These are phyloP conservation scores for Hypoxylon subgilvum DNA, from an alignment of 495 filamentous ascomycete genomes.

Conservation along the genomic window DNA sequence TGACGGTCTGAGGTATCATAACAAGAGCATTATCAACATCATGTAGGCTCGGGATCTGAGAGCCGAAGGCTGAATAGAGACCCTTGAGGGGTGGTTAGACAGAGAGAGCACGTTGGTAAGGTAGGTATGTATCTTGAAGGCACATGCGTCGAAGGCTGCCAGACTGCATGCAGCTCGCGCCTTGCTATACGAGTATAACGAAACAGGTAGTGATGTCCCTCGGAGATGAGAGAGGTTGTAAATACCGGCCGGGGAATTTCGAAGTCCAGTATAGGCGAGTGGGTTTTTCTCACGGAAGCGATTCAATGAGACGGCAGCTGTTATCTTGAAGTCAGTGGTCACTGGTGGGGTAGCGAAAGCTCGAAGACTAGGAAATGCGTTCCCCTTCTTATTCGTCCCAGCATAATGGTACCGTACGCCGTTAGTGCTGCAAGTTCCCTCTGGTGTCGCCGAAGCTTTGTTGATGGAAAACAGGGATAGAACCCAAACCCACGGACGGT, in stretches of 20 bases:
- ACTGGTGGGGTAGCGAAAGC: constrained; percentile 27
- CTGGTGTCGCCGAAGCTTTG: constrained; percentile 39
- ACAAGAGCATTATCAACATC: constrained; percentile 7
- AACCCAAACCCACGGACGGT: constrained; percentile 32
- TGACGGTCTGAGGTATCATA: background rate
- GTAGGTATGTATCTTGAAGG: background rate
- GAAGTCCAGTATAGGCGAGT: constrained; percentile 13
- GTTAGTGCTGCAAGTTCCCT: constrained; percentile 37
- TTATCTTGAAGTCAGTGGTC: constrained; percentile 29
- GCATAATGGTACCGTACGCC: constrained; percentile 38
- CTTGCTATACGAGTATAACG: constrained; percentile 20
- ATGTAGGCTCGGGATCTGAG: constrained; percentile 14
- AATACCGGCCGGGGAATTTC: constrained; percentile 24
- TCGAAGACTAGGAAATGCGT: constrained; percentile 33
- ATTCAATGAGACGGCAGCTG: constrained; percentile 14
- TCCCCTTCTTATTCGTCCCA: constrained; percentile 34
- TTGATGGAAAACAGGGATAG: constrained; percentile 36
- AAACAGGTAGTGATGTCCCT: constrained; percentile 13
- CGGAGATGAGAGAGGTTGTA: constrained; percentile 7
- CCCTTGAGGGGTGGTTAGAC: background rate
- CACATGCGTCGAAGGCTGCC: constrained; percentile 20
- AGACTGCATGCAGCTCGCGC: constrained; percentile 26
- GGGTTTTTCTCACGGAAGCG: constrained; percentile 10
- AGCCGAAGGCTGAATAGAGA: constrained; percentile 21
- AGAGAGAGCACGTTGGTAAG: background rate